Base-by-base conservation (phyloP, 2,329 filamentous ascomycete species). In the Pseudohalonectria lignicola region DNA sequence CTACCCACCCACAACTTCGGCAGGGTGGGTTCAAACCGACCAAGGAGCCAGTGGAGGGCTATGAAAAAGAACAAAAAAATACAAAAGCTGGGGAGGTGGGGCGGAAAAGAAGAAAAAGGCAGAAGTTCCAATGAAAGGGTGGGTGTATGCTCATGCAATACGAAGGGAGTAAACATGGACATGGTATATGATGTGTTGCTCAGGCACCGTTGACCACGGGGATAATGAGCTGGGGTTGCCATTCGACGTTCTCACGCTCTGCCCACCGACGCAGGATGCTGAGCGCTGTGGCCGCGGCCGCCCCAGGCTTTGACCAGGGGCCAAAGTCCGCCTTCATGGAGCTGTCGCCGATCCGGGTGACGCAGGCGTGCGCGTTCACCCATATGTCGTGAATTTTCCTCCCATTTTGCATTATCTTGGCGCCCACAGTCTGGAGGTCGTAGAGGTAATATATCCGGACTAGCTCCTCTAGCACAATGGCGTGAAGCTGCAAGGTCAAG, bases 231-330 rank as follows among this genome's bases (percentile, higher is more conserved):
- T 62, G 56, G 1, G 63, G 57, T n/a, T 50, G 48, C 69, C 68
- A 73, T 15, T 59, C 52, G n/a, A 70, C 59, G 5, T 52, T 51
- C 41, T 71, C 64, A 3, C 61, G 57, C 8, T 57, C 54, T 32
- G 61, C 63, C 63, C 66, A 71, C 18, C 55, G 50, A 3, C 54
- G 55, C 44, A 72, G 50, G 4, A 68, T 50, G 6, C 51, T 53
- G 39, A 71, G 45, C 11, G 58, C 55, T 5, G 53, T 50, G 7
- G 53, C 48, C 11, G 62, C 61, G 6, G 62, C 55, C 12, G 69
- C 66, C 40, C 70, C 64, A 9, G 69, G 52, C 3, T 54, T 55
- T 8, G 59, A 60, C 65, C 67, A 69, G 1, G 62, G 60, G 1
- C 59, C 60, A n/a, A 62, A 45, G 3, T 47, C 39, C 4, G 47